Evolutionary conservation across 805 yeast species (phyloP).

Genomic region (Kazachstania bromeliacearum): DNA sequence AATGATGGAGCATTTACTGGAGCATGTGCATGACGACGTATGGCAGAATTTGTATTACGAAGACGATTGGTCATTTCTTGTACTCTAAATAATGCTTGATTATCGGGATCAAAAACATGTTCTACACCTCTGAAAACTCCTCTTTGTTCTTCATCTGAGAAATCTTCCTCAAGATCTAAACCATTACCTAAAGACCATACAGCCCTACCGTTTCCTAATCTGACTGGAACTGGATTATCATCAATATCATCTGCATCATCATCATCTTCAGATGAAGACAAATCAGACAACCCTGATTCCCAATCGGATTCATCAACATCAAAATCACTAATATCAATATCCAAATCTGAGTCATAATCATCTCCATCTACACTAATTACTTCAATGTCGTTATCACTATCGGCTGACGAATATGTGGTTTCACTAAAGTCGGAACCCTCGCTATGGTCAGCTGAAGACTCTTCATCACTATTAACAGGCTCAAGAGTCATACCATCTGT

Average conservation of each 20-base stretch:
- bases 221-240: constrained; percentile 8
- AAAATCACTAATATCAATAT: constrained; percentile 28
- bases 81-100: constrained; percentile 22
- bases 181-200: constrained; percentile 24
- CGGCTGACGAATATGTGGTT: constrained; percentile 13
- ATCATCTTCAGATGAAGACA: constrained; percentile 24
- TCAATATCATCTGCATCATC: constrained; percentile 17
- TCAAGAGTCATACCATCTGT: constrained; percentile 22
- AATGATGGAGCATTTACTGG: constrained; percentile 23
- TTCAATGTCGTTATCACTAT: constrained; percentile 16
- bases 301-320: constrained; percentile 30
- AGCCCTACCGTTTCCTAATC: constrained; percentile 6
- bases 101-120: constrained; percentile 24
- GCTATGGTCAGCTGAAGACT: constrained; percentile 15
- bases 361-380: constrained; percentile 22
- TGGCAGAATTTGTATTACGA: constrained; percentile 18
- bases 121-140: constrained; percentile 28
- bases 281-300: constrained; percentile 30
- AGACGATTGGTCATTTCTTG: constrained; percentile 10
- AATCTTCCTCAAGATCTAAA: constrained; percentile 23
- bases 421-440: constrained; percentile 24
- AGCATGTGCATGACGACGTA: constrained; percentile 14
- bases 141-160: constrained; percentile 24
- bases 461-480: constrained; percentile 26
- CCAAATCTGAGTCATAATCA: constrained; percentile 27